phyloP scores from a whole-genome alignment of 1,284 basidiomycete genomes.

The Pisolithus thermaeus region DNA sequence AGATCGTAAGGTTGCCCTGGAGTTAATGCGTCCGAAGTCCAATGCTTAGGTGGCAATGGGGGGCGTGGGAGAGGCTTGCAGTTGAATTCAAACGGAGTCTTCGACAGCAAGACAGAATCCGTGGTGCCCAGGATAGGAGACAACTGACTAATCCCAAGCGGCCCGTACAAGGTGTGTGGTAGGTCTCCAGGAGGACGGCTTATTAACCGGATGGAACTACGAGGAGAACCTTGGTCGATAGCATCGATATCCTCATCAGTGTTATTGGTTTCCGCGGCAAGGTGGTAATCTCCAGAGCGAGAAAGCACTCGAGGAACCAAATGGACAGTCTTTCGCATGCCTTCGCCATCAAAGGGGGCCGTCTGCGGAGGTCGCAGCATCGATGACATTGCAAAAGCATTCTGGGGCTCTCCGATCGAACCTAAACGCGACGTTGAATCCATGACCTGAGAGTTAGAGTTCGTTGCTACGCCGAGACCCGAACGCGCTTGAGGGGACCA shows the following conservation, averaged over 20 bases:
- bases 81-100: constrained; percentile 8
- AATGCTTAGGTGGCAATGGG: constrained; percentile 16
- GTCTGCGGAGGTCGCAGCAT: neutral
- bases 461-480: neutral
- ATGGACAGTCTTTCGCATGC: neutral
- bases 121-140: constrained; percentile 22
- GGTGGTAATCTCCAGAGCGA: neutral
- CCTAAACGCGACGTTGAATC: constrained; percentile 10
- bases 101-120: constrained; percentile 26
- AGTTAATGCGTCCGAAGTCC: constrained; percentile 4
- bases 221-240: constrained; percentile 9
- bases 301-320: neutral
- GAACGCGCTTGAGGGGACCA: constrained; percentile 5
- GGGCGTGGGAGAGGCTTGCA: constrained; percentile 16
- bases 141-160: constrained; percentile 9
- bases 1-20: neutral
- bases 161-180: constrained; percentile 16
- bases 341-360: neutral
- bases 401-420: constrained; percentile 2
- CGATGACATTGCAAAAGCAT: neutral
- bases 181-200: constrained; percentile 12
- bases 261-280: neutral
- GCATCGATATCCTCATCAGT: neutral
- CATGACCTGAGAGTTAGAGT: constrained; percentile 4
- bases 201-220: constrained; percentile 24